A percentile compares a stretch with the other conserved stretches of the same genome.
Evolutionary conservation across 108 stramenopile species (phyloP).

Genomic region (Skeletonema grethae): DNA sequence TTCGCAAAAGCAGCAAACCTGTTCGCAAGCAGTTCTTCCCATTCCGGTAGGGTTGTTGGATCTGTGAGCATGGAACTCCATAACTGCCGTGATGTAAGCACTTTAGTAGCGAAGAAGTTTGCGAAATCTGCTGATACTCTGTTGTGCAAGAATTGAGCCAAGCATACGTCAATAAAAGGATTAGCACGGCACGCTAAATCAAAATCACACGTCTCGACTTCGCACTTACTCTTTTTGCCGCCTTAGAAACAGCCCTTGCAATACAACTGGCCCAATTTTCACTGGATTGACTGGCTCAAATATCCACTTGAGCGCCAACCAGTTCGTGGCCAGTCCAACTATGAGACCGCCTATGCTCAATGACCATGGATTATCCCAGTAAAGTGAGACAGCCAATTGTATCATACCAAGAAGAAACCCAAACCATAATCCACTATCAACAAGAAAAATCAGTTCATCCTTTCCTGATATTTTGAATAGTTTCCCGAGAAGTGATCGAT

Average conservation of each 20-base stretch:
- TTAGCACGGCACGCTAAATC: not conserved
- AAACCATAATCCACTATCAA: slow-evolving; percentile 62
- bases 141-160: not conserved
- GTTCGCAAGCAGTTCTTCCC: slow-evolving; percentile 41
- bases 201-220: not conserved
- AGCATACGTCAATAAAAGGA: not conserved
- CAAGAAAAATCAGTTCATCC: slow-evolving; percentile 51
- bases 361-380: slow-evolving; percentile 74
- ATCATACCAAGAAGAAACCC: slow-evolving; percentile 66
- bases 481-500: slow-evolving; percentile 50
- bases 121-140: slow-evolving; percentile 51
- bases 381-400: slow-evolving; percentile 65
- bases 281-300: slow-evolving; percentile 73
- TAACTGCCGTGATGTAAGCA: slow-evolving; percentile 52
- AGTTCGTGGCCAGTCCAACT: slow-evolving; percentile 71
- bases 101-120: slow-evolving; percentile 53
- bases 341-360: slow-evolving; percentile 65
- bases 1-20: slow-evolving; percentile 41
- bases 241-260: slow-evolving; percentile 70
- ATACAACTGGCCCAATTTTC: slow-evolving; percentile 60
- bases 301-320: slow-evolving; percentile 73
- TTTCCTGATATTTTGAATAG: slow-evolving; percentile 53
- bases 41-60: slow-evolving; percentile 46
- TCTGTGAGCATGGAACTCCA: slow-evolving; percentile 58
- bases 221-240: slow-evolving; percentile 48